Base-by-base conservation (phyloP, 139 green algal species). In the Pedinophyceae sp. region DNA sequence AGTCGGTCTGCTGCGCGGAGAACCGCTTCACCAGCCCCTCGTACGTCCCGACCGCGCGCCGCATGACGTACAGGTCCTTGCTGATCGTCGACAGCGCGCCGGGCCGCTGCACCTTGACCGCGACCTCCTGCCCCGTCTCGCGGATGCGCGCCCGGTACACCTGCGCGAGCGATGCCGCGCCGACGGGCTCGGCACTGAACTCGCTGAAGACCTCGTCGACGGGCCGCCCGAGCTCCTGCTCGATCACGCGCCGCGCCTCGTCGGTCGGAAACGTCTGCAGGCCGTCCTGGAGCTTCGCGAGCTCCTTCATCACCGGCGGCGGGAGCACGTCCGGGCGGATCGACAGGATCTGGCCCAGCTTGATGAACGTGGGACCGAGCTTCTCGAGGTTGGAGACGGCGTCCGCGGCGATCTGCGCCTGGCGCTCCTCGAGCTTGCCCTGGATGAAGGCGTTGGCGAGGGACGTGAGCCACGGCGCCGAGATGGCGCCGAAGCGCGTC, bases 41-140 rank as follows among this genome's bases (percentile, higher is more conserved):
- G 50, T 90, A 93, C 62, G 87, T 71, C 4, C 79, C 76, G 24
- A 85, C 70, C 1, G 73, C 85, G 5, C 82, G 65, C 1, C 82
- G 58, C 67, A 96, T 64, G 3, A 96, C 81, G 54, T 91, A 93
- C 54, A 93, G 70, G 62, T 94, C 85, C 73, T 88, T 88, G 39
- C 59, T 79, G 41, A 94, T 87, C 52, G 70, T 90, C 43, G 65
- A 68, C 39, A 93, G 70, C 13, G 88, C 84, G 0, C 59, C 64
- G 19, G 88, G 88, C 16, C 88, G 73, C 75, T 96, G 88, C 57
- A 96, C 88, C 68, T 96, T 96, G 25, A 96, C 85, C 2, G 88
- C 88, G 19, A 95, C 88, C 40, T 79, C 61, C 61, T 93, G 62
- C 0, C 80, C 88, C 0, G 69, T 93, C 19, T 52, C 57, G 0